Percentiles rank a stretch among this genome's conserved stretches.
phyloP scores from a whole-genome alignment of 1,139 yeast genomes.

The Diutina ranongensis region DNA sequence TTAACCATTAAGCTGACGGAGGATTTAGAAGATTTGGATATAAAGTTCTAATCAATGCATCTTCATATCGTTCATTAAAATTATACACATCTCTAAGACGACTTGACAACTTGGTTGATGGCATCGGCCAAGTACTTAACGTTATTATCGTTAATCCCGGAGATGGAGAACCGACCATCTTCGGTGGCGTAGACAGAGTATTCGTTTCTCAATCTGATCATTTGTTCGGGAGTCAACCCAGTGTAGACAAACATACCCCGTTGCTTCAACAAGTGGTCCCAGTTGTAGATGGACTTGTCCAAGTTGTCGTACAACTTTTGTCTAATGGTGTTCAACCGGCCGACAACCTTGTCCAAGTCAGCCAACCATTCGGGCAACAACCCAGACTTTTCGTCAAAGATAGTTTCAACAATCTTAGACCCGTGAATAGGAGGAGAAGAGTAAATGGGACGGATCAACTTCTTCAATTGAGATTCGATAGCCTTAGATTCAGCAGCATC shows the following conservation, averaged over 20 bases:
- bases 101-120: conserved; percentile 44
- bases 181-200: conserved; percentile 74
- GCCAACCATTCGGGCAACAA: conserved; percentile 64
- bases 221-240: conserved; percentile 64
- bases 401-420: conserved; percentile 71
- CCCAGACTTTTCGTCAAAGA: conserved; percentile 43
- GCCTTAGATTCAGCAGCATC: conserved; percentile 31
- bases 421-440: conserved; percentile 96
- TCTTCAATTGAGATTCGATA: conserved; percentile 70
- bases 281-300: conserved; percentile 46
- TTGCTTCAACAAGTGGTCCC: conserved; percentile 83
- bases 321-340: conserved; percentile 70
- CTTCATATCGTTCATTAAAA: background rate
- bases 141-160: conserved; percentile 74
- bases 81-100: background rate
- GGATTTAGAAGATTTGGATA: conserved; percentile 44
- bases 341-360: conserved; percentile 69
- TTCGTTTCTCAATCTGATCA: conserved; percentile 53
- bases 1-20: conserved; percentile 48
- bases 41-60: too few relatives aligned
- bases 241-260: conserved; percentile 97
- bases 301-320: conserved; percentile 46
- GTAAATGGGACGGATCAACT: conserved; percentile 73
- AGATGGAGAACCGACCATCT: conserved; percentile 87
- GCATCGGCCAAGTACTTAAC: conserved; percentile 76